phyloP scores from a whole-genome alignment of 345 rosid genomes.

The Odontarrhena argentea region DNA sequence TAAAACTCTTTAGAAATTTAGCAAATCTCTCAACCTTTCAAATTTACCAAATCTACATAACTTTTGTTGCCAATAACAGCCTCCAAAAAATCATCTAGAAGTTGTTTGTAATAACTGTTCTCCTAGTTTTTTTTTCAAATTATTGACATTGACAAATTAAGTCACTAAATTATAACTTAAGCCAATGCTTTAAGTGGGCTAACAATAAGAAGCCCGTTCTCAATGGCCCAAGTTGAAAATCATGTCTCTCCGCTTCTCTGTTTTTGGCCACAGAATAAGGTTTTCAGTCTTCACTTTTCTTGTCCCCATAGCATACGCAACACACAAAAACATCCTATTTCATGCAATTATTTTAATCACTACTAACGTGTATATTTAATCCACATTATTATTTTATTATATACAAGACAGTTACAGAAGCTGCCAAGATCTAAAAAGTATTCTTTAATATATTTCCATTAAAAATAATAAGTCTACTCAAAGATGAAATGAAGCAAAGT shows the following conservation, averaged over 20 bases:
- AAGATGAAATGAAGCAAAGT: conserved; percentile 31
- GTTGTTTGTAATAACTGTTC: no score
- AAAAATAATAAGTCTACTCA: conserved; percentile 3
- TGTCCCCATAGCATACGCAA: background rate
- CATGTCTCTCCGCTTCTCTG: background rate
- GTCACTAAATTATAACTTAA: no score
- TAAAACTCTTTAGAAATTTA: no score
- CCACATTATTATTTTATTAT: background rate
- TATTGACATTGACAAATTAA: no score
- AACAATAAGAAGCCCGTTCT: background rate
- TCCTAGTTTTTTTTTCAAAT: no score
- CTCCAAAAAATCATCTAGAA: no score
- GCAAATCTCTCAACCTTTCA: no score
- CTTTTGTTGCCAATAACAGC: no score
- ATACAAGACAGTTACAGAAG: conserved; percentile 12
- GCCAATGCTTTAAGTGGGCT: background rate
- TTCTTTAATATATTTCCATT: background rate
- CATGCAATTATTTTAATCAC: background rate
- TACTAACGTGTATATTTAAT: conserved; percentile 4
- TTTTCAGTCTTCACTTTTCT: background rate
- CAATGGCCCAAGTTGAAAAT: background rate
- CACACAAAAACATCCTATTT: background rate
- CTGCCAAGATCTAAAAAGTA: background rate
- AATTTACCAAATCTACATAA: no score
- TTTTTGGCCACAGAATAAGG: background rate